Percentiles rank a stretch among this genome's conserved stretches.
Evolutionary conservation across 2,329 filamentous ascomycete genomes (phyloP).

Genomic region (Orbilia quercus): DNA sequence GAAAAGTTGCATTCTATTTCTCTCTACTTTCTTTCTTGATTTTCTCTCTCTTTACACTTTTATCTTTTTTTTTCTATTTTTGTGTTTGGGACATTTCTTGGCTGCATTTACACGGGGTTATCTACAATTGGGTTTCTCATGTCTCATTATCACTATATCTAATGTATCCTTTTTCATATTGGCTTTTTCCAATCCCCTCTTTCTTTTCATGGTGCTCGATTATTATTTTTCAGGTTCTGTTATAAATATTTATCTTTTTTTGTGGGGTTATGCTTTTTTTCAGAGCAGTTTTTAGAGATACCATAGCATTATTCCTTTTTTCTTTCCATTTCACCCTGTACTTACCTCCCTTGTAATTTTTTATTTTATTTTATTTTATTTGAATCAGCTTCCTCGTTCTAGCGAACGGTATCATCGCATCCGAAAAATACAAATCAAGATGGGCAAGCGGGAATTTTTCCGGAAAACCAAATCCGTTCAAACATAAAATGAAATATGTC

Average conservation of each 20-base stretch:
- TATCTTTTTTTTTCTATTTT: constrained; percentile 34
- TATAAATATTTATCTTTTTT: constrained; percentile 45
- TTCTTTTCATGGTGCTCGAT: constrained; percentile 29
- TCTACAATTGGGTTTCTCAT: constrained; percentile 54
- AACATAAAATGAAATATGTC: constrained; percentile 5
- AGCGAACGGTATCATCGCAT: constrained; percentile 5
- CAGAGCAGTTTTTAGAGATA: constrained; percentile 44
- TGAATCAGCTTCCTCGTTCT: constrained; percentile 12
- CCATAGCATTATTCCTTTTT: constrained; percentile 42
- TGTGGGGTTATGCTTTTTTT: constrained; percentile 34
- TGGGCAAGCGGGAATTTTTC: constrained; percentile 52
- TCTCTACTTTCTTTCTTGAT: constrained; percentile 38
- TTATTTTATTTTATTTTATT: background rate
- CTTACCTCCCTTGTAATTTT: constrained; percentile 38
- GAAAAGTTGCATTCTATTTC: constrained; percentile 53
- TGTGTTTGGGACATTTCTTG: constrained; percentile 53
- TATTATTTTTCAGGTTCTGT: constrained; percentile 24
- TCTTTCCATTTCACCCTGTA: constrained; percentile 22
- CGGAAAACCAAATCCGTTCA: constrained; percentile 35
- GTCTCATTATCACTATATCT: constrained; percentile 47
- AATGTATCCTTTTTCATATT: constrained; percentile 44
- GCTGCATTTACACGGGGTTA: constrained; percentile 57
- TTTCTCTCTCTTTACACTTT: constrained; percentile 8
- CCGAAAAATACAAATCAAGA: constrained; percentile 12
- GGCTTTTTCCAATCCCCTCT: constrained; percentile 28